Evolutionary conservation across 2,329 filamentous ascomycete species (phyloP).

Genomic region (Myriosclerotinia scirpicola): DNA sequence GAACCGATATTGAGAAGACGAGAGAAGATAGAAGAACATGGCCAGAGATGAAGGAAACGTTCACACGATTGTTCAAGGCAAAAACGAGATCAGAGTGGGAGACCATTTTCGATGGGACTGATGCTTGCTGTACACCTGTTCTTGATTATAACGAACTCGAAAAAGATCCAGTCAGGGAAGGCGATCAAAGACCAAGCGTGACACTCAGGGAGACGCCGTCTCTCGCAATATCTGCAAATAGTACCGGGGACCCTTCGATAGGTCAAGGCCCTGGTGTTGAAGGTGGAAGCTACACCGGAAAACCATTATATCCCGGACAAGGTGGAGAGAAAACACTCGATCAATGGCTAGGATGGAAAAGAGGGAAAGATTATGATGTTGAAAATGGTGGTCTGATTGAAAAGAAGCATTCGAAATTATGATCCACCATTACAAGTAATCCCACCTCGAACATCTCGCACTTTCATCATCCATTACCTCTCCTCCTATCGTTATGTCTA

Average conservation of each 20-base stretch:
- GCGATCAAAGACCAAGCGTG: constrained; percentile 70
- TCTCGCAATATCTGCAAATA: constrained; percentile 55
- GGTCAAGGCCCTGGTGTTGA: constrained; percentile 64
- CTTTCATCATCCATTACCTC: not conserved
- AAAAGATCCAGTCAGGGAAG: constrained; percentile 49
- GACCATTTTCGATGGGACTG: constrained; percentile 78
- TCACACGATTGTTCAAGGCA: constrained; percentile 63
- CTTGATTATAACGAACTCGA: constrained; percentile 73
- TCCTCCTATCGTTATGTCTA: not conserved
- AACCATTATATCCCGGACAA: constrained; percentile 61
- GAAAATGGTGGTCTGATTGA: constrained; percentile 60
- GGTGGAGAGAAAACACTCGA: constrained; percentile 70
- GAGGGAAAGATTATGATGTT: constrained; percentile 69
- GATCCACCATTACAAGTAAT: constrained; percentile 28
- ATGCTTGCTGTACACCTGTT: constrained; percentile 91
- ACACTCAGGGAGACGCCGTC: constrained; percentile 69
- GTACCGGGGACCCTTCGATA: constrained; percentile 42
- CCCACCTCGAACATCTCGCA: not conserved
- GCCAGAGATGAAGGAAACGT: constrained; percentile 62
- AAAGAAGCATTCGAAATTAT: constrained; percentile 48
- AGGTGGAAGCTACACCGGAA: constrained; percentile 66
- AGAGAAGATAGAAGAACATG: constrained; percentile 64
- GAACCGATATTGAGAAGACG: constrained; percentile 51
- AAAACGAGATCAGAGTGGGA: constrained; percentile 83
- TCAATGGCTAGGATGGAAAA: constrained; percentile 76